Base-by-base conservation (phyloP, 352 stramenopile species). In the Achlya hypogyna region DNA sequence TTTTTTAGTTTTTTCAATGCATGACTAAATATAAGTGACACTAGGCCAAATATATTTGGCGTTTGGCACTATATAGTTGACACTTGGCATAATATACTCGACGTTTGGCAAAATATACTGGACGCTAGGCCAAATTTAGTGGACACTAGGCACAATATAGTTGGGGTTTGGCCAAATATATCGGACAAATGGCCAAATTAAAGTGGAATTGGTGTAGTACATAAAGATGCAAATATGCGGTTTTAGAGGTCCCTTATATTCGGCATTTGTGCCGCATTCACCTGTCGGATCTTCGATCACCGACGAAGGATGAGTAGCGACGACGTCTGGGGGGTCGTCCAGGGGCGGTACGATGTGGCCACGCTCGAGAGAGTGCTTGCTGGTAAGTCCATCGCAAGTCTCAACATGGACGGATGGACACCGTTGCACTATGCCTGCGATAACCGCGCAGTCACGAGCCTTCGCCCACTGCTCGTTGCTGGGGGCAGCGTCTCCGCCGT, bases 351-450 rank as follows among this genome's bases (percentile, higher is more conserved):
- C 51, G 60, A 67, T 34, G 60, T 23, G 4, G n/a, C 31, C 16
- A 23, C 35, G 28, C 51, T 67, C n/a, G 51, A 31, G 16, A 25
- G 20, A n/a, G 12, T 67, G n/a, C 40, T 67, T 10, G 38, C 0
- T 10, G 60, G 60, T 5, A 29, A 42, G 40, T 60, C 60, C 18
- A 67, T 67, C 27, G 34, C 29, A 20, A 2, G 5, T 18, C n/a
- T 54, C 23, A 45, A 67, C 1, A 67, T 88, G 38, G 85, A 94
- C 54, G 82, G 82, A 38, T 94, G 85, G 85, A 85, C 82, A 28
- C 82, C 82, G 56, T 75, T 94, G 62, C 85, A 92, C 49, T 94
- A 82, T 43, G 56, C 78, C 25, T 83, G 82, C 35, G 82, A 91
- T 40, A 92, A 91, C 56, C 78, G 78, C 38, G 67, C 66, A 4